phyloP scores from a whole-genome alignment of 176 grass and related monocot genomes.

The Alloteropsis semialata region DNA sequence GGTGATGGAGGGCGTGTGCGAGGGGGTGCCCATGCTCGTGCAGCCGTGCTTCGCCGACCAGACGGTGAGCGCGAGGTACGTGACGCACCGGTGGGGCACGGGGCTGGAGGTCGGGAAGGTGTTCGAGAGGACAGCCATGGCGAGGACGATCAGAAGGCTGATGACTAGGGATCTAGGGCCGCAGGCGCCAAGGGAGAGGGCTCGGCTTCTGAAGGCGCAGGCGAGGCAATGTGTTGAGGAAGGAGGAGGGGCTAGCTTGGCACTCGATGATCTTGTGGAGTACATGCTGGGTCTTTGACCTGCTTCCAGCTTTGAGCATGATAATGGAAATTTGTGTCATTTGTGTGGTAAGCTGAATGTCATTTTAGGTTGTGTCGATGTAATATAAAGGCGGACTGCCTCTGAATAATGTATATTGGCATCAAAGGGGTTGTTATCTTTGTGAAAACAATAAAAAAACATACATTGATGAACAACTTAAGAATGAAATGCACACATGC shows the following conservation, averaged over 20 bases:
- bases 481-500: too few relatives aligned
- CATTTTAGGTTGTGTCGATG: too few relatives aligned
- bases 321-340: too few relatives aligned
- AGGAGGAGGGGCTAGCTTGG: not conserved
- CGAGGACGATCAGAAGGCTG: constrained; percentile 6
- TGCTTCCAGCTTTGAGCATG: not conserved
- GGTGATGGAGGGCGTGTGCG: not conserved
- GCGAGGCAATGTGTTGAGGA: not conserved
- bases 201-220: not conserved
- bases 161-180: constrained; percentile 1
- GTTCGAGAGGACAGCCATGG: not conserved
- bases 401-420: too few relatives aligned
- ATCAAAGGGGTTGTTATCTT: too few relatives aligned
- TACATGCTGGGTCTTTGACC: not conserved
- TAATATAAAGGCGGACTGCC: too few relatives aligned
- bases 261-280: not conserved
- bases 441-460: too few relatives aligned
- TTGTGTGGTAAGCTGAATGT: too few relatives aligned
- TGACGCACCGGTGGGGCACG: constrained; percentile 25
- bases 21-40: constrained; percentile 39
- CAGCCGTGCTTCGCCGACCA: constrained; percentile 35
- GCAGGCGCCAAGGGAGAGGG: not conserved
- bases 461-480: too few relatives aligned
- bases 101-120: constrained; percentile 10
- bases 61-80: constrained; percentile 41